Percentiles rank a stretch among this genome's conserved stretches.
Evolutionary conservation across 495 filamentous ascomycete genomes (phyloP).

Genomic region (Aspergillus baeticus): DNA sequence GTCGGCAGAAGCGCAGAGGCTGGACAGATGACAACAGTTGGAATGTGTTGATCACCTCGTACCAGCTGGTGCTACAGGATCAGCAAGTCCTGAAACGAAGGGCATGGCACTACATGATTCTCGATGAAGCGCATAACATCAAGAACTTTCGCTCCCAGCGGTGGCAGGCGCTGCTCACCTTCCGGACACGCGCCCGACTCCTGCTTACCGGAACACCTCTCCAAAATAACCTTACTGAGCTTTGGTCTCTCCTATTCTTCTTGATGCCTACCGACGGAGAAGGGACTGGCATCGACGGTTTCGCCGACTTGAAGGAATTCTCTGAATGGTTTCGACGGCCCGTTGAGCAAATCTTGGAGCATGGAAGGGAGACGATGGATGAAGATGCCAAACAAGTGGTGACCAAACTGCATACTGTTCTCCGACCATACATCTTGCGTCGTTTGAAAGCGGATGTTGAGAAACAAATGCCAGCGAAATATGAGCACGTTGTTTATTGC

Average conservation of each 20-base stretch:
- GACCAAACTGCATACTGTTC: conserved; percentile 84
- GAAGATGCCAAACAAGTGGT: conserved; percentile 87
- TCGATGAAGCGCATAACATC: conserved; percentile 99
- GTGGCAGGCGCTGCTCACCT: conserved; percentile 92
- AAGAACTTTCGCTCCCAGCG: conserved; percentile 98
- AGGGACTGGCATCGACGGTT: conserved; percentile 71
- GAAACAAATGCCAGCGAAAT: conserved; percentile 98
- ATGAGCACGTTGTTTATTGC: conserved; percentile 95
- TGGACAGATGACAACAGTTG: conserved; percentile 89
- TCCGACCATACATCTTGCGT: conserved; percentile 89
- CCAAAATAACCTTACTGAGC: conserved; percentile 94
- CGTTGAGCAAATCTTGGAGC: conserved; percentile 91
- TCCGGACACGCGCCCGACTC: conserved; percentile 82
- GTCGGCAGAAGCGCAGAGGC: conserved; percentile 82
- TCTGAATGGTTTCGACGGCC: conserved; percentile 91
- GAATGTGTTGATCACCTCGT: conserved; percentile 97
- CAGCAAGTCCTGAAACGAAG: conserved; percentile 87
- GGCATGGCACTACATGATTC: conserved; percentile 97
- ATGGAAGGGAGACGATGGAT: conserved; percentile 89
- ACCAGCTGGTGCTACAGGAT: conserved; percentile 93
- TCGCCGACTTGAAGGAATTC: conserved; percentile 88
- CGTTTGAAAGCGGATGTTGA: conserved; percentile 96
- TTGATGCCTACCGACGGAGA: conserved; percentile 82
- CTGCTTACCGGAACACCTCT: conserved; percentile 93
- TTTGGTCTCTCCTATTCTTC: conserved; percentile 98